Conservation (phyloP, 768 basidiomycete species). For the Suillus americanus region DNA sequence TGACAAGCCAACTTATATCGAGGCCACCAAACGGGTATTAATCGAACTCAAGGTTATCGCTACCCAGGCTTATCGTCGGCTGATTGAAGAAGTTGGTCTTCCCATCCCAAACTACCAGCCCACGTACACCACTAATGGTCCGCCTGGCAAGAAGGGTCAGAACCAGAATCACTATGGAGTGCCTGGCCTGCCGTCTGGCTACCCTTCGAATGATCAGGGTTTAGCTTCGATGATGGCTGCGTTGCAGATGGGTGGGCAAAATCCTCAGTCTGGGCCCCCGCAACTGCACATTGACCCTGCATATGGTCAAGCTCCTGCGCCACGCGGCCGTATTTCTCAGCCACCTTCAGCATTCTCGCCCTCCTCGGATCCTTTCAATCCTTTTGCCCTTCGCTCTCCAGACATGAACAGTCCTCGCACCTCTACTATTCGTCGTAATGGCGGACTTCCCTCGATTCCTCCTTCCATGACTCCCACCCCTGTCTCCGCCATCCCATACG, state of each 20-base stretch:
- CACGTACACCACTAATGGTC: conserved; percentile 62
- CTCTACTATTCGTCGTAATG: conserved; percentile 46
- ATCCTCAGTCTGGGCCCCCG: conserved; percentile 75
- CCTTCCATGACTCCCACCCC: conserved; percentile 31
- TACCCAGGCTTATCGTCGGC: conserved; percentile 90
- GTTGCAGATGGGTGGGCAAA: conserved; percentile 87
- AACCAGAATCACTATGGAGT: conserved; percentile 59
- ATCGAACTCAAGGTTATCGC: conserved; percentile 90
- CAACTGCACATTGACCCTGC: conserved; percentile 70
- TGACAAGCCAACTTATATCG: conserved; percentile 70
- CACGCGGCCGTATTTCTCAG: conserved; percentile 46
- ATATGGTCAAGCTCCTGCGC: conserved; percentile 47
- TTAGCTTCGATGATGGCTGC: conserved; percentile 93
- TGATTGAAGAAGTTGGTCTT: conserved; percentile 93
- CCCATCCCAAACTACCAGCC: conserved; percentile 88
- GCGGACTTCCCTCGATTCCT: conserved; percentile 30
- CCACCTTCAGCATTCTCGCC: conserved; percentile 50
- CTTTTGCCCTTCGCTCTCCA: conserved; percentile 51
- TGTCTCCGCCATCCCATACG: conserved; percentile 46
- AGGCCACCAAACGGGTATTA: conserved; percentile 87
- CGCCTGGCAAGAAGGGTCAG: conserved; percentile 58
- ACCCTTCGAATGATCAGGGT: conserved; percentile 81
- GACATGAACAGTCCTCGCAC: conserved; percentile 50
- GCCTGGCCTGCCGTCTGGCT: conserved; percentile 76
- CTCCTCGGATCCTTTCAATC: conserved; percentile 55